Evolutionary conservation across 2,329 filamentous ascomycete species (phyloP), one percentile per base, ranked within the genome.

Genomic region (Fusarium xylarioides): DNA sequence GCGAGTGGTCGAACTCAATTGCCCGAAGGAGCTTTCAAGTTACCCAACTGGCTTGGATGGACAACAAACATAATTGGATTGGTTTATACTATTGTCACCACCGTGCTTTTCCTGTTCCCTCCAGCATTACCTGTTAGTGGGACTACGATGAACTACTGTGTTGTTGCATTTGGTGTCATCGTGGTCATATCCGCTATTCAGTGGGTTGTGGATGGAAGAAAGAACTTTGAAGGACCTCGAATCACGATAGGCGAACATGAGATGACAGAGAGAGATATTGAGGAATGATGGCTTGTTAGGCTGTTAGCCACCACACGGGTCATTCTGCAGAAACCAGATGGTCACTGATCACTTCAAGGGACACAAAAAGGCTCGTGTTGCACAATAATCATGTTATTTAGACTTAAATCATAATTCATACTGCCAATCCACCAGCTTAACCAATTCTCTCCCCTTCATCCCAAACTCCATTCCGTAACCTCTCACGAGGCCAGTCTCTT

Each of bases 81-180:
- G 26, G 84, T 83, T 0, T 94, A 92, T 76, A 89, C 91, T 5
- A 80, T 88, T 14, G 81, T 94, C 10, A 93, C 91, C 0, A 93
- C 91, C 0, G 89, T 94, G 0, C 85, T 94, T 0, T 94, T 94
- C 80, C 83, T 93, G 35, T 93, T 94, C 78, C 92, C 92, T 3
- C 91, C 92, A 0, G 86, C 85, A 1, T 75, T 91, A 6, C 91
- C 91, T 2, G 90, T 91, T 0, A 89, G 88, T 0, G 87, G 87
- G 4, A 89, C 84, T 73, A 93, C 88, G 79, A 94, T 94, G 92
- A 94, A 86, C 70, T 86, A 86, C 73, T 85, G 82, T 34, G 76
- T 86, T 7, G 84, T 84, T 12, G 84, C 85, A 0, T 86, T 86
- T 66, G 84, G 82, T 2, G 79, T 86, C 23, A 84, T 86, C 16